Conservation (phyloP, 371 early-diverging fungal genomes). For the Syncephalis fuscata region DNA sequence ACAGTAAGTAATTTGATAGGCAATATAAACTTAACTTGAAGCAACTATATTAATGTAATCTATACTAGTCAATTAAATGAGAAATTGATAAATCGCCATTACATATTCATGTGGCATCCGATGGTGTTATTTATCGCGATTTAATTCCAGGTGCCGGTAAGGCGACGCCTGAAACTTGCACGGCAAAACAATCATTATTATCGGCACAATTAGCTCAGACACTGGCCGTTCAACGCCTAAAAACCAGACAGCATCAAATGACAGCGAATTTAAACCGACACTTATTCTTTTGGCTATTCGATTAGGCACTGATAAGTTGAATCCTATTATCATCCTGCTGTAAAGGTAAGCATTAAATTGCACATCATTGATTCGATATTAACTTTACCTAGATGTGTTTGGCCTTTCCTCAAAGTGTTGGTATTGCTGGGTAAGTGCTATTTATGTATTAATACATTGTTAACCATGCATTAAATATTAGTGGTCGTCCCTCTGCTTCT, state of each 20-base stretch:
- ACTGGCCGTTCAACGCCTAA: slow-evolving; percentile 6
- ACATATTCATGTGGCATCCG: slow-evolving; percentile 28
- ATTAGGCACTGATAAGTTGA: slow-evolving; percentile 72
- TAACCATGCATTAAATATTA: slow-evolving; percentile 8
- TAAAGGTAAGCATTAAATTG: slow-evolving; percentile 25
- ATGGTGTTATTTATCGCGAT: slow-evolving; percentile 53
- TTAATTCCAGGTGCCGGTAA: slow-evolving; percentile 15
- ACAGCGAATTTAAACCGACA: slow-evolving; percentile 24
- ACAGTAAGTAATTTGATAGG: no score
- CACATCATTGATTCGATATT: slow-evolving; percentile 1
- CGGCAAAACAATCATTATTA: slow-evolving; percentile 7
- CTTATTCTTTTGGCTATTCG: slow-evolving; percentile 75
- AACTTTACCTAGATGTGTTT: slow-evolving; percentile 35
- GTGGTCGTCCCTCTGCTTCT: slow-evolving; percentile 85
- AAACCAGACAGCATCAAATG: slow-evolving; percentile 14
- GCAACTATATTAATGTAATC: no score
- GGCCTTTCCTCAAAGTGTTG: slow-evolving; percentile 58
- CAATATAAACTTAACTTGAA: no score
- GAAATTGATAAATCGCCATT: not conserved
- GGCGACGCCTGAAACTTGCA: slow-evolving; percentile 5
- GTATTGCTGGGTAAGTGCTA: slow-evolving; percentile 68
- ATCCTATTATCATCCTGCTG: slow-evolving; percentile 64
- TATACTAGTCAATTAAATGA: not conserved
- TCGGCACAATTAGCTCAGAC: not conserved
- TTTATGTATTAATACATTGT: slow-evolving; percentile 2